These are phyloP conservation scores for Ceratobasidium sp. DNA, from an alignment of 1,284 basidiomycete species.

Conservation along the genomic window DNA sequence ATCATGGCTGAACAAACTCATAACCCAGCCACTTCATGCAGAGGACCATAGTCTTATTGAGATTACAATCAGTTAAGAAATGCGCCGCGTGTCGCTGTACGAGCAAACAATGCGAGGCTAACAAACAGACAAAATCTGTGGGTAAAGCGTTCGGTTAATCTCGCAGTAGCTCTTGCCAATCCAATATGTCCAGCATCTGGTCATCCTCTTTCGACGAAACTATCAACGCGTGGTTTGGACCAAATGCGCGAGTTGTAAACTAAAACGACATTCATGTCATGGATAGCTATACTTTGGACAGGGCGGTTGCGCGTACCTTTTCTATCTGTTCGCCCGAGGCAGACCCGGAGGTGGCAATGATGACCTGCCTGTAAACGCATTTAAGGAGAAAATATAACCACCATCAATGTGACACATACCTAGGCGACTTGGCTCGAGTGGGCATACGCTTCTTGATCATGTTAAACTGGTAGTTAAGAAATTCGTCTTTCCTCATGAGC, in stretches of 20 bases:
- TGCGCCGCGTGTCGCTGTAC: no score
- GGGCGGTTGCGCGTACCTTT: background rate
- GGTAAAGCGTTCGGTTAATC: background rate
- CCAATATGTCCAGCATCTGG: background rate
- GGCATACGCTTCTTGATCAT: slow-evolving; percentile 30
- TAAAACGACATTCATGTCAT: background rate
- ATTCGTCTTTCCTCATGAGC: slow-evolving; percentile 16
- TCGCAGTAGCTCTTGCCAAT: background rate
- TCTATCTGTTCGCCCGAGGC: slow-evolving; percentile 7
- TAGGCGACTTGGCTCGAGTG: slow-evolving; percentile 28
- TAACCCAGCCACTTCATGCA: no score
- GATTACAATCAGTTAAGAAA: no score
- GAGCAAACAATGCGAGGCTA: background rate
- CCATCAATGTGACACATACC: background rate
- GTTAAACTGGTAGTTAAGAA: slow-evolving; percentile 29
- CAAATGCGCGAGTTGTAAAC: slow-evolving; percentile 4
- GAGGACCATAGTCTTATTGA: no score
- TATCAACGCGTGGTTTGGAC: background rate
- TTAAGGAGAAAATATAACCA: background rate
- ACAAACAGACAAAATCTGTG: background rate
- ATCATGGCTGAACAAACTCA: no score
- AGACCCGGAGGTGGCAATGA: background rate
- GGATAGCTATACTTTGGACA: background rate
- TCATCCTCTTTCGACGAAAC: background rate
- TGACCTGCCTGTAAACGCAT: slow-evolving; percentile 16